Percentiles rank a stretch among this genome's conserved stretches.
phyloP scores from a whole-genome alignment of 257 asterid genomes.

The Solanum appendiculatum region DNA sequence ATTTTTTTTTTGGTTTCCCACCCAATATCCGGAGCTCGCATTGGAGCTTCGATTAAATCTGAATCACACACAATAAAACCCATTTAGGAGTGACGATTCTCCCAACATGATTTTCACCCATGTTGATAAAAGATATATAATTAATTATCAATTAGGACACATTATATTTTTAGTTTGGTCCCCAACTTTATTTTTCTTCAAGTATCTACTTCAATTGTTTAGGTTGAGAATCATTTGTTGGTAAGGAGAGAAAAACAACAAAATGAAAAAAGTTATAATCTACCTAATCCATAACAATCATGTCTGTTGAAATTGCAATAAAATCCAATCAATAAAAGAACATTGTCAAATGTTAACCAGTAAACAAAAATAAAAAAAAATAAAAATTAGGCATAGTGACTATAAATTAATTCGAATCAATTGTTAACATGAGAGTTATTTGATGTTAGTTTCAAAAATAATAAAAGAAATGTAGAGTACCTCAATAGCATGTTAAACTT shows the following conservation, averaged over 20 bases:
- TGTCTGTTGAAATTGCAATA: neutral
- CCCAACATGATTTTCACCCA: too few relatives aligned
- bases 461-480: neutral
- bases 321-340: neutral
- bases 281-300: neutral
- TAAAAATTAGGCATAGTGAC: neutral
- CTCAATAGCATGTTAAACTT: neutral
- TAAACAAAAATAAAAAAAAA: neutral
- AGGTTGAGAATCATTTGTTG: neutral
- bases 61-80: rapidly evolving
- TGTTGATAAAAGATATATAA: neutral
- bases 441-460: neutral
- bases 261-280: neutral
- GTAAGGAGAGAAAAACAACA: neutral
- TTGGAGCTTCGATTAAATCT: too few relatives aligned
- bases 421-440: neutral
- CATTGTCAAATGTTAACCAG: neutral
- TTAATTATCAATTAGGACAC: neutral
- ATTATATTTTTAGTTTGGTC: neutral
- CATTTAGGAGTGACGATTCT: too few relatives aligned
- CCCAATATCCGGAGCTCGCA: too few relatives aligned
- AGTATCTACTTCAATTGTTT: neutral
- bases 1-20: neutral
- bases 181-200: neutral
- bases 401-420: neutral